A percentile compares a stretch with the other conserved stretches of the same genome.
Conservation (phyloP, 345 rosid species). For the Noccaea caerulescens region DNA sequence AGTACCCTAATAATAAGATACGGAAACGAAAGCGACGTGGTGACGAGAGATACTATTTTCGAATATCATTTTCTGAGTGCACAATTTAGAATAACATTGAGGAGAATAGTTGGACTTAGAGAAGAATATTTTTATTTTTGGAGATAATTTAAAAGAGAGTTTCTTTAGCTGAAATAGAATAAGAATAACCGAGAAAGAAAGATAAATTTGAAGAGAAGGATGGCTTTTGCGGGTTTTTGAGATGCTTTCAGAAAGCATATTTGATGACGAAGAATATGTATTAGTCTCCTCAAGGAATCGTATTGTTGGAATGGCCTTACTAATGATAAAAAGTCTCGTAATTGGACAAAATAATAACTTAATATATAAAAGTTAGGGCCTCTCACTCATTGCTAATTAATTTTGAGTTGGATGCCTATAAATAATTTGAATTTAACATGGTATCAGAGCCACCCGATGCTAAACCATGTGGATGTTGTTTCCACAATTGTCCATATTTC, state of each 20-base stretch:
- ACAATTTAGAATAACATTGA: conserved; percentile 12
- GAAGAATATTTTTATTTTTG: conserved; percentile 36
- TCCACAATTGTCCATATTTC: too few species aligned
- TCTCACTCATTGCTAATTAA: too few species aligned
- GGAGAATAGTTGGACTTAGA: conserved; percentile 34
- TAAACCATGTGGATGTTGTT: too few species aligned
- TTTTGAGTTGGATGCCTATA: too few species aligned
- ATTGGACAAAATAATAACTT: too few species aligned
- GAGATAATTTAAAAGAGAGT: conserved; percentile 19
- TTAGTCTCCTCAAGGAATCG: conserved; percentile 23
- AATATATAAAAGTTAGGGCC: too few species aligned
- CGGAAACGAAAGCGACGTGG: background rate
- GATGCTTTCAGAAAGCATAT: conserved; percentile 37
- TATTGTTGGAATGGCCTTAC: conserved; percentile 29
- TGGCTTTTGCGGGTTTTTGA: conserved; percentile 7
- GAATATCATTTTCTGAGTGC: conserved; percentile 30
- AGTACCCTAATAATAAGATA: background rate
- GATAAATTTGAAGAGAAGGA: conserved; percentile 22
- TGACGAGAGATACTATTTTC: conserved; percentile 15
- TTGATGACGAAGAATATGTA: conserved; percentile 34
- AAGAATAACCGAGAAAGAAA: conserved; percentile 34
- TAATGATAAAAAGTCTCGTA: too few species aligned
- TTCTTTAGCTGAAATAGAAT: conserved; percentile 31
- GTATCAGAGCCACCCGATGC: too few species aligned
- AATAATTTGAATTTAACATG: too few species aligned